Base-by-base conservation (phyloP, 306 rosid genomes). In the Pterocarpus santalinus region DNA sequence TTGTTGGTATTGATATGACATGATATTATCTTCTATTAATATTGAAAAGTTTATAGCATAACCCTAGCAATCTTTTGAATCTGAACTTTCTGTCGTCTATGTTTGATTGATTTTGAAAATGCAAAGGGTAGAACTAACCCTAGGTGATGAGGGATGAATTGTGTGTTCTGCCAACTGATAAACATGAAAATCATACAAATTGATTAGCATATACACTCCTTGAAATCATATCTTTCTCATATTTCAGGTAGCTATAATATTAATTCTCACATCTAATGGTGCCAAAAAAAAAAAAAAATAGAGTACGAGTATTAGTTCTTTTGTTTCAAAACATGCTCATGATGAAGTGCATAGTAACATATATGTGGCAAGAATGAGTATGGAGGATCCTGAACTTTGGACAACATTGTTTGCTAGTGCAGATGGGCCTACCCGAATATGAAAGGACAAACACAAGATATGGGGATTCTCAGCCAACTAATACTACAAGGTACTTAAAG, bases 341-440 rank as follows among this genome's bases (percentile, higher is more conserved):
- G 15, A 17, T 13, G 15, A 3, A 43, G 43, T 43, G n/a, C 8
- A 43, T 74, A 14, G 57, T 60, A n/a, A 43, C 6, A 17, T 72
- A 16, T 57, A 65, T 11, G 49, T 75, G 52, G 36, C 32, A 11
- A 57, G 38, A 58, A 13, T 62, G 75, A 74, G 58, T 56, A 56
- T 84, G 69, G 65, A 68, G 69, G 78, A 63, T 73, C 36, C 79
- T 79, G 57, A 85, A 79, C 33, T 69, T 82, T 84, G 77, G 81
- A 72, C 71, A 78, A 49, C 58, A 49, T 77, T 72, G 64, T 67
- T 70, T 84, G 66, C 35, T 58, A 68, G 9, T 85, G 58, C 88
- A 95, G 99, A 89, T 92, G 94, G 94, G 94, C 41, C 84, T 85
- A 57, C 86, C 91, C 28, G 97, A 92, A 79, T 83, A 86, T 68